Evolutionary conservation across 495 filamentous ascomycete genomes (phyloP).

Genomic region (Penicillium malachiteum): DNA sequence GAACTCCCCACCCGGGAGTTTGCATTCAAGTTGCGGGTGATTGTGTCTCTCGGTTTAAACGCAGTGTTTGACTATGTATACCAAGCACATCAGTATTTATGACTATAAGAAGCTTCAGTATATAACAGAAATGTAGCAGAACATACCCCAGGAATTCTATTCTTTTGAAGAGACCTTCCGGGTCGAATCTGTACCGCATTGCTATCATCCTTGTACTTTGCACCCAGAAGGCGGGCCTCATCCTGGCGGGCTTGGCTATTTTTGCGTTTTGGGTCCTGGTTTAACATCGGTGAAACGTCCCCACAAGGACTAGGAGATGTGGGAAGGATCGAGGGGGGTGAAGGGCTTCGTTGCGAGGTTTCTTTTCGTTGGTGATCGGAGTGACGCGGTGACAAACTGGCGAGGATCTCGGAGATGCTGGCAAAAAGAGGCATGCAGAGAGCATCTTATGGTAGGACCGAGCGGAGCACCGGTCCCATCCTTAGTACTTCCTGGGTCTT

Average conservation of each 20-base stretch:
- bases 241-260: slow-evolving; percentile 17
- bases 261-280: slow-evolving; percentile 4
- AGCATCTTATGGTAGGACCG: slow-evolving; percentile 10
- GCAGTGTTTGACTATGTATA: slow-evolving; percentile 10
- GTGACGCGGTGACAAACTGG: slow-evolving; percentile 19
- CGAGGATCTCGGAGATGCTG: slow-evolving; percentile 14
- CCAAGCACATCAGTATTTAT: neutral
- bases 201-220: slow-evolving; percentile 16
- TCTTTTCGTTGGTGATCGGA: slow-evolving; percentile 18
- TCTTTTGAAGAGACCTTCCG: slow-evolving; percentile 12
- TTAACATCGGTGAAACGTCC: slow-evolving; percentile 21
- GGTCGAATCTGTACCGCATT: slow-evolving; percentile 18
- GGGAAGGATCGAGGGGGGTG: slow-evolving; percentile 7
- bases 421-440: slow-evolving; percentile 22
- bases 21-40: slow-evolving; percentile 29
- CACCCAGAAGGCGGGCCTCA: slow-evolving; percentile 27
- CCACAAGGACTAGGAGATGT: slow-evolving; percentile 6
- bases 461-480: slow-evolving; percentile 15
- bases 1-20: too few relatives aligned
- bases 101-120: too few relatives aligned
- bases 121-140: too few relatives aligned
- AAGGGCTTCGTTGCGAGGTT: neutral
- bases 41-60: slow-evolving; percentile 30
- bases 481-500: neutral
- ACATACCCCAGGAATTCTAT: slow-evolving; percentile 21